phyloP scores from a whole-genome alignment of 352 stramenopile species.

The Pseudoperonospora humuli region DNA sequence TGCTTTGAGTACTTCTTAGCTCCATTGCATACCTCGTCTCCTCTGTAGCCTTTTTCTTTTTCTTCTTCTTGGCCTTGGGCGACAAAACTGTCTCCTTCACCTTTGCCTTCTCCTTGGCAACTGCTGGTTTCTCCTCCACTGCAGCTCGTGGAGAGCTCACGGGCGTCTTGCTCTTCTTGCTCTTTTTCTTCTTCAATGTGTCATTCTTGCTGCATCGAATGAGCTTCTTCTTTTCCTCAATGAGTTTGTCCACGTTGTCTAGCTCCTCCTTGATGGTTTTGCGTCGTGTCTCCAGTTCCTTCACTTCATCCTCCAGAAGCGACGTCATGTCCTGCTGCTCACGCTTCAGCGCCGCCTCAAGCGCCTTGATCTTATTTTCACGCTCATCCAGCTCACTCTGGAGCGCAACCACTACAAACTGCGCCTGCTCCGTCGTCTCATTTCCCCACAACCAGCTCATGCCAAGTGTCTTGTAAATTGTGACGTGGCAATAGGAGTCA shows the following conservation, averaged over 20 bases:
- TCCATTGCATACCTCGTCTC: conserved; percentile 3
- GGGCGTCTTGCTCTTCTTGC: conserved; percentile 17
- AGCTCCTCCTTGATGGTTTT: conserved; percentile 34
- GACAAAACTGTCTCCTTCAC: conserved; percentile 6
- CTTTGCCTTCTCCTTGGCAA: background rate
- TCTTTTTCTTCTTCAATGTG: conserved; percentile 36
- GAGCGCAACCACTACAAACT: conserved; percentile 76
- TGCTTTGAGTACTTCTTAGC: background rate
- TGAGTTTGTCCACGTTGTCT: conserved; percentile 38
- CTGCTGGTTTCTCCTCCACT: conserved; percentile 13
- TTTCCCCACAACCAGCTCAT: conserved; percentile 84
- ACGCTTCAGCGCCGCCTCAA: conserved; percentile 60
- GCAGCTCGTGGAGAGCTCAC: conserved; percentile 9
- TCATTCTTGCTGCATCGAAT: conserved; percentile 41
- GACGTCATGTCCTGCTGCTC: conserved; percentile 69
- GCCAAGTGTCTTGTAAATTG: background rate
- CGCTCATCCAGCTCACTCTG: conserved; percentile 77
- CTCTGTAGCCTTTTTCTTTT: conserved; percentile 21
- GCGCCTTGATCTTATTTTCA: conserved; percentile 70
- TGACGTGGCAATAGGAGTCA: too few species aligned
- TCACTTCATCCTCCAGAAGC: conserved; percentile 51
- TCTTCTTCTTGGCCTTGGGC: conserved; percentile 32
- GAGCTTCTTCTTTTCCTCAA: conserved; percentile 55
- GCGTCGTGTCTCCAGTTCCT: conserved; percentile 54
- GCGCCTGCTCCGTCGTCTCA: conserved; percentile 78